Evolutionary conservation across 2,329 filamentous ascomycete genomes (phyloP).

Genomic region (Fusarium multiceps): DNA sequence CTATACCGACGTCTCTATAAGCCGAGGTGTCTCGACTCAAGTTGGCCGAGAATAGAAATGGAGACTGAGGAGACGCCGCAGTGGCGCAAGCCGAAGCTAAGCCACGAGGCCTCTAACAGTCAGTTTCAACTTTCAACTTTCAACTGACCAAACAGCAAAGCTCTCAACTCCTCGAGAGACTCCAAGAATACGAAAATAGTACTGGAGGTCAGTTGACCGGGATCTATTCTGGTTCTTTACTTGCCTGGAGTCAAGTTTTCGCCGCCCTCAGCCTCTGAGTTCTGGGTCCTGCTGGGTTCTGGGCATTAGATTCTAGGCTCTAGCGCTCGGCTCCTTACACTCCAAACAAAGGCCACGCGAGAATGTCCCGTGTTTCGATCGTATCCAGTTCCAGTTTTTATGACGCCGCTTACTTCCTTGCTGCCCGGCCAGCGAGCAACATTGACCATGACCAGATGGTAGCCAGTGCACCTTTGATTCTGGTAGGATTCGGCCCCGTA

Average conservation of each 20-base stretch:
- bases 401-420: slow-evolving; percentile 9
- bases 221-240: neutral
- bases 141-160: slow-evolving; percentile 9
- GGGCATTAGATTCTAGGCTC: neutral
- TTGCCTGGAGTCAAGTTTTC: neutral
- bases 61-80: slow-evolving; percentile 14
- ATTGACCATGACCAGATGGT: slow-evolving; percentile 24
- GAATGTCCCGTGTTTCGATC: slow-evolving; percentile 35
- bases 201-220: neutral
- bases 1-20: neutral
- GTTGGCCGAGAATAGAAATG: slow-evolving; percentile 23
- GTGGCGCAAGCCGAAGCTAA: slow-evolving; percentile 27
- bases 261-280: neutral
- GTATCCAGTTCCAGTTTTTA: slow-evolving; percentile 24
- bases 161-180: neutral
- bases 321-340: neutral
- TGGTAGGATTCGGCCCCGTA: slow-evolving; percentile 1
- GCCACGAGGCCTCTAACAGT: slow-evolving; percentile 20
- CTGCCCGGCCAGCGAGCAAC: slow-evolving; percentile 32
- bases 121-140: slow-evolving; percentile 14
- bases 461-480: slow-evolving; percentile 28
- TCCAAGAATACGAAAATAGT: neutral
- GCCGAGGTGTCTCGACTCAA: neutral
- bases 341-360: slow-evolving; percentile 41
- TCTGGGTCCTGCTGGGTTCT: neutral